Conservation (phyloP, 345 rosid species). For the Excoecaria cochinchinensis region DNA sequence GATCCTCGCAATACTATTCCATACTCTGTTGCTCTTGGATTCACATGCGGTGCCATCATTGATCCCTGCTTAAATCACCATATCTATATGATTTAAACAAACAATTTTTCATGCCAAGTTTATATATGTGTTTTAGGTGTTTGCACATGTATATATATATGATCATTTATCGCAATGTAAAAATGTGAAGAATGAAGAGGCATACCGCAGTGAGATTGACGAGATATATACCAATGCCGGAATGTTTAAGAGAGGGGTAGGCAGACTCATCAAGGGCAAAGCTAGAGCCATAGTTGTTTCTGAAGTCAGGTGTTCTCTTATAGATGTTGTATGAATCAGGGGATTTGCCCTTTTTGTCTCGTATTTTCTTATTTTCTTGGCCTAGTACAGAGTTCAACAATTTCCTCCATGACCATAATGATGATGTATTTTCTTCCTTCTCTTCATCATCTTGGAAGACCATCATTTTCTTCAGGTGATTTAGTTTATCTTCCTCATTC, state of each 20-base stretch:
- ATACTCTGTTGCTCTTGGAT: constrained; percentile 83
- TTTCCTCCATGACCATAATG: constrained; percentile 59
- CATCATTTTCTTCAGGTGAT: constrained; percentile 51
- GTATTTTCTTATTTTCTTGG: constrained; percentile 12
- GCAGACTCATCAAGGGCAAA: constrained; percentile 55
- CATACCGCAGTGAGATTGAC: constrained; percentile 85
- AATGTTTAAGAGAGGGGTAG: constrained; percentile 56
- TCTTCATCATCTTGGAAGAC: constrained; percentile 30
- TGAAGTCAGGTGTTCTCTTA: constrained; percentile 45
- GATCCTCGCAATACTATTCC: constrained; percentile 65
- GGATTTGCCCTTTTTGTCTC: constrained; percentile 23
- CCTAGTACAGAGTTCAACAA: constrained; percentile 38
- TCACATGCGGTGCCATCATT: constrained; percentile 95
- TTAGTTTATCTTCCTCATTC: constrained; percentile 47
- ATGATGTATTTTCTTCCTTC: constrained; percentile 27
- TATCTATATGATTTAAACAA: too few species aligned
- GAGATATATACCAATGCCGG: constrained; percentile 64
- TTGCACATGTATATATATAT: too few species aligned
- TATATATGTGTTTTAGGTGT: too few species aligned
- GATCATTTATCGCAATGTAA: neutral
- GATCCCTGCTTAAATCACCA: constrained; percentile 50
- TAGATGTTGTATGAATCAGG: constrained; percentile 70
- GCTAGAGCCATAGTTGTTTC: constrained; percentile 77
- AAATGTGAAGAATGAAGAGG: neutral
- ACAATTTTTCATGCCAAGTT: too few species aligned